phyloP scores from a whole-genome alignment of 257 asterid genomes.

The Linderniella brevidens region DNA sequence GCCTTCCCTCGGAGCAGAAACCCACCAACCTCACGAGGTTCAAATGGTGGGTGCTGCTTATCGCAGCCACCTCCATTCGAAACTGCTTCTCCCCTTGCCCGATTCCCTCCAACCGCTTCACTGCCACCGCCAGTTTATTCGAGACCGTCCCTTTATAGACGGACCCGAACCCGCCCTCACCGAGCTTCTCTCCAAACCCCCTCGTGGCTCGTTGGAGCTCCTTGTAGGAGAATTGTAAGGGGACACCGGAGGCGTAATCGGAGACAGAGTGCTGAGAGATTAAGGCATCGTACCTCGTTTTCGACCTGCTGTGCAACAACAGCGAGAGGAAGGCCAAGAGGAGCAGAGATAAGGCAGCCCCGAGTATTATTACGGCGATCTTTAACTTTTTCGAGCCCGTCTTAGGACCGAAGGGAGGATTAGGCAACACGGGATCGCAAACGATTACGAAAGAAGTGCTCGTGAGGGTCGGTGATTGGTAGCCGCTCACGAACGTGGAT shows the following conservation, averaged over 20 bases:
- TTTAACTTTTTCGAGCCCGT: conserved; percentile 27
- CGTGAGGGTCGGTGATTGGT: conserved; percentile 50
- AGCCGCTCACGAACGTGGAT: conserved; percentile 40
- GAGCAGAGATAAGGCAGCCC: conserved; percentile 34
- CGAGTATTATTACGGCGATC: conserved; percentile 39
- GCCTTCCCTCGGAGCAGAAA: conserved; percentile 83
- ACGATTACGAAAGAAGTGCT: conserved; percentile 70
- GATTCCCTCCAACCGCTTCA: conserved; percentile 75
- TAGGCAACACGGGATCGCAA: conserved; percentile 42
- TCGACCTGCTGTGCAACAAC: no score
- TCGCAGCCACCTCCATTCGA: conserved; percentile 84
- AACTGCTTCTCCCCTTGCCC: conserved; percentile 97
- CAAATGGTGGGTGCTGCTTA: conserved; percentile 87
- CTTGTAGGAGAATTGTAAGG: conserved; percentile 61
- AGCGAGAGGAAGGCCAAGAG: no score
- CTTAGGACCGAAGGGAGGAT: conserved; percentile 17
- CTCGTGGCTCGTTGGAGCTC: conserved; percentile 65
- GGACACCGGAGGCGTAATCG: conserved; percentile 74
- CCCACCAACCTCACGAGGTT: conserved; percentile 78
- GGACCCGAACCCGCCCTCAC: conserved; percentile 99
- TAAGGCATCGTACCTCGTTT: conserved; percentile 52
- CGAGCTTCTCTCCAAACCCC: conserved; percentile 57
- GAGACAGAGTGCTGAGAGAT: conserved; percentile 60
- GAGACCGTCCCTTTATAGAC: conserved; percentile 65
- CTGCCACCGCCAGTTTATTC: conserved; percentile 63